Conservation (phyloP, 2,329 filamentous ascomycete genomes). For the Onygenales sp. region DNA sequence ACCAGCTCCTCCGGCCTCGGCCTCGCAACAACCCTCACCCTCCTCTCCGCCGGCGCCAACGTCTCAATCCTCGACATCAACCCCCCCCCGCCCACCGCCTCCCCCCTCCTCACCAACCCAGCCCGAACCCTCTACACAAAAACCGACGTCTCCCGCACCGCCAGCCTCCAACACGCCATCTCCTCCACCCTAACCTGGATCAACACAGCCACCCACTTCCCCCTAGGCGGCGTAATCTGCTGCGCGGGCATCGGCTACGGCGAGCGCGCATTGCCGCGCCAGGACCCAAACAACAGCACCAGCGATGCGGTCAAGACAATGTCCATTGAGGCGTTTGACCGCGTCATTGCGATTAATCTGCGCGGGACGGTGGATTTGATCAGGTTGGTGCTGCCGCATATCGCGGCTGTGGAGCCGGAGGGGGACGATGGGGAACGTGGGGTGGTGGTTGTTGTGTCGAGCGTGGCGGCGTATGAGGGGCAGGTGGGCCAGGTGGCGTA, state of each 20-base stretch:
- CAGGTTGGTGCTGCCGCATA: conserved; percentile 15
- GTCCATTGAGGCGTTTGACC: conserved; percentile 50
- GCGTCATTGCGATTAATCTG: conserved; percentile 38
- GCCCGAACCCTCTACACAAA: conserved; percentile 17
- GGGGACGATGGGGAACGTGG: conserved; percentile 16
- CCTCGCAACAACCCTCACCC: conserved; percentile 13
- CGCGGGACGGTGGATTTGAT: conserved; percentile 18
- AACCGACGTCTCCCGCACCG: conserved; percentile 17
- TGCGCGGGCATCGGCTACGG: conserved; percentile 16
- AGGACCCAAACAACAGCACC: conserved; percentile 1
- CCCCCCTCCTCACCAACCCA: conserved; percentile 6
- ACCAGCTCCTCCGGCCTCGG: conserved; percentile 14
- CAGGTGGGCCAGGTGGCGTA: conserved; percentile 18
- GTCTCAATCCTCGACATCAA: conserved; percentile 19
- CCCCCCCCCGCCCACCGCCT: conserved; percentile 10
- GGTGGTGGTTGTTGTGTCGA: conserved; percentile 15
- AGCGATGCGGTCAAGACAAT: conserved; percentile 20
- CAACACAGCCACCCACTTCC: conserved; percentile 9
- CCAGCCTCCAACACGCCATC: conserved; percentile 13
- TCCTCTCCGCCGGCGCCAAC: conserved; percentile 14
- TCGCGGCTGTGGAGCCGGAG: conserved; percentile 12
- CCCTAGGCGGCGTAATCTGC: conserved; percentile 14
- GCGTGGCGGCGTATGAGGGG: conserved; percentile 17
- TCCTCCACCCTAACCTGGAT: conserved; percentile 14
- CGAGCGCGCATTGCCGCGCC: conserved; percentile 12